Conservation (phyloP, 371 early-diverging fungal genomes). For the Dichotomocladium elegans region DNA sequence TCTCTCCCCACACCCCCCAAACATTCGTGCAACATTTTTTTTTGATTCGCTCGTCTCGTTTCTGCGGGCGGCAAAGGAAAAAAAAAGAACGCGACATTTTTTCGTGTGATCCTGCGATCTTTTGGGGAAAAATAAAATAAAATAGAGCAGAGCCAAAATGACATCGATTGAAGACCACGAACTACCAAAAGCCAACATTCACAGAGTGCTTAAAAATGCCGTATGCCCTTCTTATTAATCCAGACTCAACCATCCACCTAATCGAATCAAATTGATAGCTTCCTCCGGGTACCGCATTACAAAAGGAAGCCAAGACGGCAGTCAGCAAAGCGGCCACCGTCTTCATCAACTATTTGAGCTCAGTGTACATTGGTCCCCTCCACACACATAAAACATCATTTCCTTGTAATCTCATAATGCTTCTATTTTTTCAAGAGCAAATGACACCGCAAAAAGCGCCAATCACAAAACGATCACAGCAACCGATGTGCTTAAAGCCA, state of each 20-base stretch:
- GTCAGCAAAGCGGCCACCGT: slow-evolving; percentile 59
- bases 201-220: slow-evolving; percentile 55
- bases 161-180: slow-evolving; percentile 55
- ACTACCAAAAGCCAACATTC: slow-evolving; percentile 55
- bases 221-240: slow-evolving; percentile 26
- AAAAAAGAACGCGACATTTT: no score
- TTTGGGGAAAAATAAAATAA: no score
- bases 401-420: slow-evolving; percentile 38
- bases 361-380: slow-evolving; percentile 39
- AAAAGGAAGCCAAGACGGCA: slow-evolving; percentile 59
- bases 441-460: slow-evolving; percentile 46
- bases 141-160: slow-evolving; percentile 10
- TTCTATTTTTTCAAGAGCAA: slow-evolving; percentile 19
- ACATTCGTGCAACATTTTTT: no score
- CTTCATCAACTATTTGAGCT: slow-evolving; percentile 59
- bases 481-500: slow-evolving; percentile 54
- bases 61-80: no score
- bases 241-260: background rate
- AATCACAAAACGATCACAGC: slow-evolving; percentile 57
- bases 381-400: slow-evolving; percentile 37
- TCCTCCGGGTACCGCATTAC: slow-evolving; percentile 57
- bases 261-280: slow-evolving; percentile 30
- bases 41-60: no score
- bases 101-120: no score
- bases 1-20: no score